phyloP scores from a whole-genome alignment of 441 rosid species.

The Gossypium davidsonii region DNA sequence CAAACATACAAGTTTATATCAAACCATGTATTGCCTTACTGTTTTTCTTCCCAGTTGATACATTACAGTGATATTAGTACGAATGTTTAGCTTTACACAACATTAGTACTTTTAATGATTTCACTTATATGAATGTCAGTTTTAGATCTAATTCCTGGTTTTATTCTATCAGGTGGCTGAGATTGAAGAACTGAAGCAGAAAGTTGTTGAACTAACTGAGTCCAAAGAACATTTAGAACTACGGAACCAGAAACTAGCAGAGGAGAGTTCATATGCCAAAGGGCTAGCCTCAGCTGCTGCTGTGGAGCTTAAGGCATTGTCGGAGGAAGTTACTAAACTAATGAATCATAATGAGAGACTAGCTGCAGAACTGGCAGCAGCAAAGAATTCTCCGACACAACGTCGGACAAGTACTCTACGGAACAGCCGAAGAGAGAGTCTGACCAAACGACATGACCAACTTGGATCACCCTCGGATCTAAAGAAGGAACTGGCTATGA shows the following conservation, averaged over 20 bases:
- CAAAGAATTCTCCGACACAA: slow-evolving; percentile 47
- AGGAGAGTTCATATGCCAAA: slow-evolving; percentile 91
- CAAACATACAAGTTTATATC: neutral
- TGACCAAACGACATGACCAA: slow-evolving; percentile 55
- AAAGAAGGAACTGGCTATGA: slow-evolving; percentile 62
- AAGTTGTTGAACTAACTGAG: slow-evolving; percentile 44
- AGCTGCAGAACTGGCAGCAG: slow-evolving; percentile 52
- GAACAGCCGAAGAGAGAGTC: slow-evolving; percentile 60
- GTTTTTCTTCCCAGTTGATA: neutral
- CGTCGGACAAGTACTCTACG: slow-evolving; percentile 48
- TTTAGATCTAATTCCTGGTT: slow-evolving; percentile 12
- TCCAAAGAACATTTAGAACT: slow-evolving; percentile 58
- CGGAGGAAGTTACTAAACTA: slow-evolving; percentile 91
- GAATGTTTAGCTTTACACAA: slow-evolving; percentile 1
- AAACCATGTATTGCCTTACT: neutral
- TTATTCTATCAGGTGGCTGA: slow-evolving; percentile 42
- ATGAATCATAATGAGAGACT: slow-evolving; percentile 79
- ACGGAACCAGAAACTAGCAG: slow-evolving; percentile 66
- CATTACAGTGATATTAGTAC: neutral
- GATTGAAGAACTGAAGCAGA: slow-evolving; percentile 70
- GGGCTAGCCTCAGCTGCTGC: slow-evolving; percentile 97
- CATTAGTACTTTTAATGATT: slow-evolving; percentile 1
- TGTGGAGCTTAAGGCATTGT: slow-evolving; percentile 89
- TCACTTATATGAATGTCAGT: neutral
- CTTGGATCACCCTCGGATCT: slow-evolving; percentile 47